Base-by-base conservation (phyloP, 176 grass and related monocot genomes). In the Raddia distichophylla region DNA sequence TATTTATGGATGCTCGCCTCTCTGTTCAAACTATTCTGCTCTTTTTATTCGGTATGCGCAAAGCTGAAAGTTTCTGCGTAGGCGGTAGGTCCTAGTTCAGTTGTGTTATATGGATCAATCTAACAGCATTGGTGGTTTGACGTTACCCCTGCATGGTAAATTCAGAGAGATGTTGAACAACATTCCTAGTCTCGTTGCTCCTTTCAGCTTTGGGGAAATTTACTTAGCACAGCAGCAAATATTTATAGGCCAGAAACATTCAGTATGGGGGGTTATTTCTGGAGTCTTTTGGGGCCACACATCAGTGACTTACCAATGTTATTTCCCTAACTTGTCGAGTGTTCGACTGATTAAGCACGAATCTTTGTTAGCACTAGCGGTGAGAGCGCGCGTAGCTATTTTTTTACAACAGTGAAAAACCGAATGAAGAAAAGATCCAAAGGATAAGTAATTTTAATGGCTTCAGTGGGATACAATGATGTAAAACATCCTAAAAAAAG, bases 51-150 rank as follows among this genome's bases (percentile, higher is more conserved):
- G n/a, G 65, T 14, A 43, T n/a, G 20, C 64, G 53, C 49, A 78
- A 77, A 72, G 22, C 0, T 75, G 10, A 78, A 77, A 72, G 22
- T 0, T 75, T 10, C 17, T 37, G 15, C 12, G 27, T 27, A 27
- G 27, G 27, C 27, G 22, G 5, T 85, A 85, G 58, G 54, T 40
- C 43, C 6, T 53, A 54, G 64, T 71, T 84, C 51, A 65, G 45
- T 72, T n/a, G 4, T 49, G 64, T 12, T 58, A 12, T 81, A 49
- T 59, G 13, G 12, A n/a, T 57, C 20, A 4, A 2, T 32, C 14
- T 27, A 74, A 68, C 68, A 44, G 10, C 52, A 18, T 55, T 75
- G n/a, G 35, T 45, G 2, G 15, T 77, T 77, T 19, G 37, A 33
- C 6, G 11, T 37, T 57, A 12, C 3, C 5, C 12, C 12, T 54